Conservation (phyloP, 2,329 filamentous ascomycete species). For the Diplocarpon rosae region DNA sequence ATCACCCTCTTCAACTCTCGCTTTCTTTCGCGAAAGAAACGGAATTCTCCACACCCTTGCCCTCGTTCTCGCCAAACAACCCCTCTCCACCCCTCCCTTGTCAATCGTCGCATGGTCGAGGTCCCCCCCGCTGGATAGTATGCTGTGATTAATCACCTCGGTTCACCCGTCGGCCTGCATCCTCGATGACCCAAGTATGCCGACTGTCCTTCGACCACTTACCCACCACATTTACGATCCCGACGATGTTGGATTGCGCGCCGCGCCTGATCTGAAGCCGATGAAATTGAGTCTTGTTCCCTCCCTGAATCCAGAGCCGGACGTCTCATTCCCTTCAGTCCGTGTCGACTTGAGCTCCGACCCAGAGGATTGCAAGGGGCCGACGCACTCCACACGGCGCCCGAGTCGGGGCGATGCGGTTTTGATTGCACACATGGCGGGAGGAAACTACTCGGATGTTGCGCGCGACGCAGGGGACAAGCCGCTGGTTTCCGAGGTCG, state of each 20-base stretch:
- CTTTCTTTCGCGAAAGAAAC: too few species aligned
- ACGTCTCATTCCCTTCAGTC: conserved; percentile 34
- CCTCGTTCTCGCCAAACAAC: too few species aligned
- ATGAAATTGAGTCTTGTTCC: conserved; percentile 36
- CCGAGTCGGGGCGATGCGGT: conserved; percentile 53
- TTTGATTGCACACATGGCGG: conserved; percentile 53
- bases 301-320: conserved; percentile 40
- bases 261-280: conserved; percentile 32
- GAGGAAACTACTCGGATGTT: conserved; percentile 54
- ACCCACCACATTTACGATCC: conserved; percentile 33
- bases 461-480: conserved; percentile 43
- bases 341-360: conserved; percentile 31
- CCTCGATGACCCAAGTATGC: conserved; percentile 15
- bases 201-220: conserved; percentile 12
- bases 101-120: conserved; percentile 4
- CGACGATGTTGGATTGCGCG: conserved; percentile 36
- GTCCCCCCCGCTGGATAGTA: conserved; percentile 6
- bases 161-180: not conserved
- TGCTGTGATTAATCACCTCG: conserved; percentile 7
- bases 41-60: too few species aligned
- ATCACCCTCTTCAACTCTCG: too few species aligned
- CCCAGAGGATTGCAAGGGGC: conserved; percentile 14
- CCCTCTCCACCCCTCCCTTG: too few species aligned
- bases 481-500: conserved; percentile 38
- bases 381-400: conserved; percentile 12